These are phyloP conservation scores for Thymus mandschuricus DNA, from an alignment of 257 asterid species.

Conservation along the genomic window DNA sequence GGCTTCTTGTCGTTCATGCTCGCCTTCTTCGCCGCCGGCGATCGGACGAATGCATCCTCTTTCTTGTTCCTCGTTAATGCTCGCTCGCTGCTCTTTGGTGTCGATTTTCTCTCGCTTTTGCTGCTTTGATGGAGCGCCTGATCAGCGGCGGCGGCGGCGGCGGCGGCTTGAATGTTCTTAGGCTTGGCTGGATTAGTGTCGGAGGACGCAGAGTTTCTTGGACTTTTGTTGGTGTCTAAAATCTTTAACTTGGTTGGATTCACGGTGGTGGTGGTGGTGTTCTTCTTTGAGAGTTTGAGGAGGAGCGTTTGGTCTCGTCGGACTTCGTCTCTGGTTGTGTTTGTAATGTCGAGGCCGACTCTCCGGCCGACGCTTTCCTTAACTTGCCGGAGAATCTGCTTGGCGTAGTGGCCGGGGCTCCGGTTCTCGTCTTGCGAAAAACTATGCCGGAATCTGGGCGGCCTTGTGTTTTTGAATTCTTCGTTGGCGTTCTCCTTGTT, in stretches of 20 bases:
- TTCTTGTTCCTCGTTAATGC: constrained; percentile 44
- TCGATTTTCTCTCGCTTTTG: not conserved
- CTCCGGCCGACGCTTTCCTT: constrained; percentile 62
- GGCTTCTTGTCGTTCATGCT: constrained; percentile 40
- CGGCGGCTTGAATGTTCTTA: constrained; percentile 23
- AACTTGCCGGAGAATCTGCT: constrained; percentile 69
- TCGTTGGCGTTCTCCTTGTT: constrained; percentile 54
- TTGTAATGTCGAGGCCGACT: constrained; percentile 70
- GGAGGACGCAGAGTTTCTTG: constrained; percentile 32
- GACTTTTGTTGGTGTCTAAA: constrained; percentile 47
- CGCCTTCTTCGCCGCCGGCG: constrained; percentile 41
- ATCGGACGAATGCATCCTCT: constrained; percentile 56
- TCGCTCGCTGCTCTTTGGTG: constrained; percentile 15
- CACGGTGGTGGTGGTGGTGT: constrained; percentile 22
- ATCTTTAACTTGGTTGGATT: constrained; percentile 49
- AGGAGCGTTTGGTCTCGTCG: constrained; percentile 53
- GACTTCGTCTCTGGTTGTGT: constrained; percentile 34
- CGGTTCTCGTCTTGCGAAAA: constrained; percentile 41
- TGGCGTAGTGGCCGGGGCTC: constrained; percentile 55
- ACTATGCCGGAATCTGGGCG: constrained; percentile 17
- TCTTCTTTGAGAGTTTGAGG: constrained; percentile 46
- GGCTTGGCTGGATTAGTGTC: constrained; percentile 8
- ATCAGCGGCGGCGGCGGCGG: too few relatives aligned
- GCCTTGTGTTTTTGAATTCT: constrained; percentile 24
- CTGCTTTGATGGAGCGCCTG: not conserved